Evolutionary conservation across 148 eudicot genomes (phyloP), one percentile per base, ranked within the genome.

Genomic region (Chenopodium suecicum): DNA sequence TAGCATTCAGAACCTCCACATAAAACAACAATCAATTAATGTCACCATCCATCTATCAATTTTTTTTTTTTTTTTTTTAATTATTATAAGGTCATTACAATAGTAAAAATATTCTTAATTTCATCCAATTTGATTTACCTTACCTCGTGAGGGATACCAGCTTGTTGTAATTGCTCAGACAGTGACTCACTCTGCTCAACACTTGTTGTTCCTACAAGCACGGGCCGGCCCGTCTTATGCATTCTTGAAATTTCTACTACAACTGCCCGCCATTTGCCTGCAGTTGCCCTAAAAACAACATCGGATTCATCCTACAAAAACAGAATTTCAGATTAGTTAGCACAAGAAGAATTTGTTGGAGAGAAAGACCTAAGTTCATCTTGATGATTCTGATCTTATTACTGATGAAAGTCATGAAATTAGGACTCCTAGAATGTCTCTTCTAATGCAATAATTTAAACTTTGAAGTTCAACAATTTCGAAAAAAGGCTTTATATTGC

Each of bases 141-240:
- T 81, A 94, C 99, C 99, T 97, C 98, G 77, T 97, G 98, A 66
- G 94, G 88, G 80, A 97, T 90, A 72, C 92, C 97, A 81, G 90
- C 96, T 91, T 97, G 92, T 85, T 80, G 91, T 79, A 97, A 87
- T 90, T 91, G 95, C 86, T 82, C 85, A 80, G 99, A 94, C 83
- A 97, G 81, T 72, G 91, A 88, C 87, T 97, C 99, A 75, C 98
- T 97, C 86, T 92, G 97, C 88, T 94, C 98, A 79, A 97, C 98
- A 74, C 99, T 97, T 37, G 98, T 97, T 79, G 99, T 97, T 78
- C 99, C 99, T 79, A 97, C 99, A 83, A 96, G 99, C 79, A 97
- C 98, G 1, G 99, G 97, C 60, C 93, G 97, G 29, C 98, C 99
- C 74, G 95, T 91, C 88, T 88, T 94, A 83, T 94, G 88, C 97